Evolutionary conservation across 2,329 filamentous ascomycete species (phyloP).

Genomic region (Nemania bipapillata): DNA sequence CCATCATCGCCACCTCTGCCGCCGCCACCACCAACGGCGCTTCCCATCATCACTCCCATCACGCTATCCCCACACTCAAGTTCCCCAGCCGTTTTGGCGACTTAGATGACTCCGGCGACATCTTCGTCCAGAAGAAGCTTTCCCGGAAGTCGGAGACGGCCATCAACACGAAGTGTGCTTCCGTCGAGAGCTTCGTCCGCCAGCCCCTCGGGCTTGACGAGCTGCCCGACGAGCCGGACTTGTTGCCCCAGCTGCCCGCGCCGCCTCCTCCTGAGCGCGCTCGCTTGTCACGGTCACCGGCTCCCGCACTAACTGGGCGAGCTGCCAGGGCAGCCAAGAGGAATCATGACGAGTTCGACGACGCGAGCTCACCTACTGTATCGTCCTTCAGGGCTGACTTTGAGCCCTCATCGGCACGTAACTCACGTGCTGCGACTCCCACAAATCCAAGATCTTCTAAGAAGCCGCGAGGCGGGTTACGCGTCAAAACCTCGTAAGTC

Average conservation of each 20-base stretch:
- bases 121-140: slow-evolving; percentile 43
- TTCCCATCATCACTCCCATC: slow-evolving; percentile 31
- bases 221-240: slow-evolving; percentile 40
- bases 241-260: slow-evolving; percentile 41
- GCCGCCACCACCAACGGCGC: slow-evolving; percentile 40
- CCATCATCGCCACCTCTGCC: slow-evolving; percentile 43
- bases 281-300: slow-evolving; percentile 48
- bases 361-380: slow-evolving; percentile 63
- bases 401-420: slow-evolving; percentile 60
- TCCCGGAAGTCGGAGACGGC: slow-evolving; percentile 44
- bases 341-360: slow-evolving; percentile 65
- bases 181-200: slow-evolving; percentile 48
- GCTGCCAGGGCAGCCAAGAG: slow-evolving; percentile 59
- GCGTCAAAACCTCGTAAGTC: slow-evolving; percentile 77
- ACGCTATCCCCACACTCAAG: slow-evolving; percentile 38
- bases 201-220: slow-evolving; percentile 41
- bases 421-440: slow-evolving; percentile 71
- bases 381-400: slow-evolving; percentile 61
- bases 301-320: slow-evolving; percentile 46
- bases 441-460: slow-evolving; percentile 65
- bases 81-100: slow-evolving; percentile 47
- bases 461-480: slow-evolving; percentile 69
- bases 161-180: slow-evolving; percentile 41
- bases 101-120: slow-evolving; percentile 36
- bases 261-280: slow-evolving; percentile 44